A percentile compares a stretch with the other conserved stretches of the same genome.
phyloP scores from a whole-genome alignment of 2,329 filamentous ascomycete genomes.

The Graphilbum sp. region DNA sequence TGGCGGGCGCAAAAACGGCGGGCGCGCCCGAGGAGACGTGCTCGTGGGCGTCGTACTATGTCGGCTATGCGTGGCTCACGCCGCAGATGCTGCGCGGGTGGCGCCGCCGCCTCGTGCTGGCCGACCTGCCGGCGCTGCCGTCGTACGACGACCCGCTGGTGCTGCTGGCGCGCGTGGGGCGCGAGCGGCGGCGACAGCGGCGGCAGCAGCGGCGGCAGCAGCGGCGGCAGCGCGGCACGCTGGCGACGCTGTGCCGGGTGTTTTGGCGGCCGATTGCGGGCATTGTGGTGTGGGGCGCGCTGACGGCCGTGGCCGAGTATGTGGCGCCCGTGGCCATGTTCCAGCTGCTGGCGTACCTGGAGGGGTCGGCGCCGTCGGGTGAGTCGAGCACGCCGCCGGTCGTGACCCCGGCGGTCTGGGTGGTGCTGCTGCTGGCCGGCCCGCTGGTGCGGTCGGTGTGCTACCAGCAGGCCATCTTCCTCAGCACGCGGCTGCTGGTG shows the following conservation, averaged over 20 bases:
- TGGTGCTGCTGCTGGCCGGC: slow-evolving; percentile 17
- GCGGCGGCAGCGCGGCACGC: too few relatives aligned
- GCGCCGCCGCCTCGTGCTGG: slow-evolving; percentile 14
- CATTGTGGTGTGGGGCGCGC: slow-evolving; percentile 10
- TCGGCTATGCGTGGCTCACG: slow-evolving; percentile 18
- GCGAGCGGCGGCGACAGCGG: background rate
- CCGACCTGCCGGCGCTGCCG: slow-evolving; percentile 16
- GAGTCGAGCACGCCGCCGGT: too few relatives aligned
- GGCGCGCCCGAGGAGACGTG: slow-evolving; percentile 17
- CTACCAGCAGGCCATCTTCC: slow-evolving; percentile 19
- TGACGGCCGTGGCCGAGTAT: slow-evolving; percentile 8
- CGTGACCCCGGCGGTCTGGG: slow-evolving; percentile 15
- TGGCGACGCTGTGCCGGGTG: slow-evolving; percentile 12
- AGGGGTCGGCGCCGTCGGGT: slow-evolving; percentile 4
- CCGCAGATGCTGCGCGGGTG: slow-evolving; percentile 15
- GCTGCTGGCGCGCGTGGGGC: slow-evolving; percentile 13
- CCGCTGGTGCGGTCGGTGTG: slow-evolving; percentile 16
- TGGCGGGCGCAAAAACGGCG: background rate
- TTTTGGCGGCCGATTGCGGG: slow-evolving; percentile 12
- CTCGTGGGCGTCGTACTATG: slow-evolving; percentile 16
- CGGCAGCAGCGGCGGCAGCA: too few relatives aligned
- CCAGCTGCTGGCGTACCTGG: slow-evolving; percentile 8
- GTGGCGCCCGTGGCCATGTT: slow-evolving; percentile 8
- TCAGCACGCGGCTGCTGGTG: slow-evolving; percentile 17
- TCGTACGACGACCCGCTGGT: slow-evolving; percentile 14